A percentile compares a stretch with the other conserved stretches of the same genome.
Conservation (phyloP, 257 asterid genomes). For the Jasminum sambac region DNA sequence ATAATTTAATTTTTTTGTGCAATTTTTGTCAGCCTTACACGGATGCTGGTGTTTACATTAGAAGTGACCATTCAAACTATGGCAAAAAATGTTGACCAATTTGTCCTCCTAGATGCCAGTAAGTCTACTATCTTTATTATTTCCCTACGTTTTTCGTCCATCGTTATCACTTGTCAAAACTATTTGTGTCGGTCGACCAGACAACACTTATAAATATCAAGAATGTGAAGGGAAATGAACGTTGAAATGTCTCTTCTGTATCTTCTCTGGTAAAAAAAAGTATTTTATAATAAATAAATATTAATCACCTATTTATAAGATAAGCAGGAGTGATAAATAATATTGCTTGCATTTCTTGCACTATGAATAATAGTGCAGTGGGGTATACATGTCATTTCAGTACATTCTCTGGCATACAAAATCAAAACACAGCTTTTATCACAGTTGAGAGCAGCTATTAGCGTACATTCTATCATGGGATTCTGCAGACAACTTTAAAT, state of each 20-base stretch:
- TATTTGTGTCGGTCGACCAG: too few species aligned
- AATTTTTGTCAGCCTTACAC: conserved; percentile 57
- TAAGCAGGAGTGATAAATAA: too few species aligned
- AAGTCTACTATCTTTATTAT: conserved; percentile 32
- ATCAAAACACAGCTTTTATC: conserved; percentile 55
- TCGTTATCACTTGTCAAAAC: not conserved
- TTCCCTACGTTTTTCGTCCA: not conserved
- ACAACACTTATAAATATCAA: too few species aligned
- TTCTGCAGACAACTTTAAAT: conserved; percentile 41
- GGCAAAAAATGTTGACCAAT: conserved; percentile 72
- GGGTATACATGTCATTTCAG: not conserved
- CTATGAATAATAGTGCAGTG: too few species aligned
- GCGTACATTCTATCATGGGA: conserved; percentile 58
- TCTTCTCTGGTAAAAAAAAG: too few species aligned
- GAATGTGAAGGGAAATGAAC: too few species aligned
- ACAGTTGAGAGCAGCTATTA: conserved; percentile 37
- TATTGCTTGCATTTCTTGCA: too few species aligned
- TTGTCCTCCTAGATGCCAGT: conserved; percentile 88
- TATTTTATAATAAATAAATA: too few species aligned
- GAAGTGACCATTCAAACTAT: conserved; percentile 91
- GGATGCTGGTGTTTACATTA: conserved; percentile 81
- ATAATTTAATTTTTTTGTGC: not conserved
- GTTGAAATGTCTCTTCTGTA: too few species aligned
- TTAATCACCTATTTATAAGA: too few species aligned
- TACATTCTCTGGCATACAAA: conserved; percentile 34